These are phyloP conservation scores for Coccomyxa sp. DNA, from an alignment of 139 green algal genomes.

Conservation along the genomic window DNA sequence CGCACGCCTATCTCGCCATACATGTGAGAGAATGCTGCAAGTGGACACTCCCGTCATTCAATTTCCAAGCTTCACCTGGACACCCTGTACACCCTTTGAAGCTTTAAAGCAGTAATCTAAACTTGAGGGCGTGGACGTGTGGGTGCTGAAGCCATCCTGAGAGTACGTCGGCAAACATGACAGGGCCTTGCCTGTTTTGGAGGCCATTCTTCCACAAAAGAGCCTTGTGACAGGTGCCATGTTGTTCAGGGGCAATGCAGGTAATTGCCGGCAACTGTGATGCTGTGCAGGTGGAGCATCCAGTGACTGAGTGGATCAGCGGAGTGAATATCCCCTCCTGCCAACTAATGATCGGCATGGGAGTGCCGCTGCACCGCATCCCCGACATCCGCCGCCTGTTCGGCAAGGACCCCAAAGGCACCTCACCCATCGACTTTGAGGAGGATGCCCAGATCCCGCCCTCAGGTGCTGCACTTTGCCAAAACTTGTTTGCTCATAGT, in stretches of 20 bases:
- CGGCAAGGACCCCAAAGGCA: constrained; percentile 36
- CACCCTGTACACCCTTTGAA: too few relatives aligned
- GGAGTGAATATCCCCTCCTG: constrained; percentile 89
- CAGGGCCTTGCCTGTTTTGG: too few relatives aligned
- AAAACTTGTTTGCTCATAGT: not conserved
- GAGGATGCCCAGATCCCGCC: constrained; percentile 36
- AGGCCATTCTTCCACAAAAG: too few relatives aligned
- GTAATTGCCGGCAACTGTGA: too few relatives aligned
- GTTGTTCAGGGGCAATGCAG: too few relatives aligned
- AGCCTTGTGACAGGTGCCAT: too few relatives aligned
- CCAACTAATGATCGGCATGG: constrained; percentile 91
- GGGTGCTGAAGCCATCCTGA: too few relatives aligned
- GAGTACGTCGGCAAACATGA: too few relatives aligned
- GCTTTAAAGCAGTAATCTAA: too few relatives aligned
- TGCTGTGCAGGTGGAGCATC: constrained; percentile 97
- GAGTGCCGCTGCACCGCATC: constrained; percentile 86
- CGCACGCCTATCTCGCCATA: not conserved
- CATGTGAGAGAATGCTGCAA: not conserved
- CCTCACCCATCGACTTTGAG: constrained; percentile 76
- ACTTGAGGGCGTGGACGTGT: too few relatives aligned
- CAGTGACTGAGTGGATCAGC: constrained; percentile 96
- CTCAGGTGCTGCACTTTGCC: constrained; percentile 3
- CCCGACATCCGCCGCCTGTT: constrained; percentile 79
- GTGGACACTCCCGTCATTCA: not conserved
- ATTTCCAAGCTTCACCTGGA: too few relatives aligned